Base-by-base conservation (phyloP, 768 basidiomycete genomes). In the Collybiopsis confluens region DNA sequence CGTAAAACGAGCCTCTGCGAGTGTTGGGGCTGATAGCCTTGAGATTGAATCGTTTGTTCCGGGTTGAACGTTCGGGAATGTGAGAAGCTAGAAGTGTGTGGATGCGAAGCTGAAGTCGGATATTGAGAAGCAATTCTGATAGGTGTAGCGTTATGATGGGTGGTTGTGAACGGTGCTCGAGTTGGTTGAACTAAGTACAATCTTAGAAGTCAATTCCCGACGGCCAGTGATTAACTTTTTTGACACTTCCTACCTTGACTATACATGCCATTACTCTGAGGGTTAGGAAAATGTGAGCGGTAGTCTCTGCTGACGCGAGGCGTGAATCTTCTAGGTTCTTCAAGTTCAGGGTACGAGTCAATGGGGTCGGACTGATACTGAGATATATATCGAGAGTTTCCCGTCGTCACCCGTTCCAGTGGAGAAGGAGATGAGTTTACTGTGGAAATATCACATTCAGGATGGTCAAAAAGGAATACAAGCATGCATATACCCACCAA, bases 1-100 rank as follows among this genome's bases (percentile, higher is more conserved):
- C 79, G 79, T n/a, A 90, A 68, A 18, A 70, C 70, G 52, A 82
- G 76, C 10, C 78, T 77, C 59, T 75, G 71, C 2, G 66, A 55
- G 56, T 74, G 73, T 26, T 68, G 73, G 11, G 50, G 41, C n/a
- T 43, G 38, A 42, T 41, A 40, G 21, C 50, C 41, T 52, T 52
- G 38, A 0, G 38, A 40, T 27, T 52, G 50, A 42, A 43, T 35
- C 15, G 23, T 21, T 16, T 48, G 47, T 26, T 48, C 47, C 16
- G 47, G 47, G 37, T 48, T 38, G 13, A 16, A 23, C 9, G 16
- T 15, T 23, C 16, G 2, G 24, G 35, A 2, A 26, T 33, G 30
- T 33, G 30, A 33, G 13, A 33, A 33, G 5, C 20, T 37, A 6
- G 5, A 16, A 21, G 11, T 6, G 11, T 21, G 20, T 36, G 45